Base-by-base conservation (phyloP, 305 asterid genomes). In the Withania somnifera region DNA sequence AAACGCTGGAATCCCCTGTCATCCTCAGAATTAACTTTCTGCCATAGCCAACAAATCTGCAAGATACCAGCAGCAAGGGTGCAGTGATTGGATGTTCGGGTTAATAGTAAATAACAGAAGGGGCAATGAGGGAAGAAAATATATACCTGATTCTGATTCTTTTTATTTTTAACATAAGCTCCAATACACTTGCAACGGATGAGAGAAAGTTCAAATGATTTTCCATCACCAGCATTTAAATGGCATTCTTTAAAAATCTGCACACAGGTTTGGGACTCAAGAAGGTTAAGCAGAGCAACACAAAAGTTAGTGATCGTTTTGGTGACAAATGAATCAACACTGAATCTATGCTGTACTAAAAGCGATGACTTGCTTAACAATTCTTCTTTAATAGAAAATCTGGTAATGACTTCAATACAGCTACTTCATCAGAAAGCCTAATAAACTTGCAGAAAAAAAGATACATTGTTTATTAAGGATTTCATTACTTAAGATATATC, bases 31-130 rank as follows among this genome's bases (percentile, higher is more conserved):
- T 84, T 85, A 60, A 93, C 93, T 89, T 96, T 96, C 85, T 91
- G 92, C 98, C 97, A 96, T 52, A 89, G 80, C 99, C 99, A 96
- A 89, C 98, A 94, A 66, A 96, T 93, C 99, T 96, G 88, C 85
- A 82, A 77, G 54, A 45, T 38, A 52, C 56, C 61, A 82, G 82
- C 51, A 76, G 52, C 54, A 84, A 3, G 38, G 9, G 20, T 54
- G 42, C 13, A 30, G 26, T 28, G 75, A 30, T 64, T 50, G 77
- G 17, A 75, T 75, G 22, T 15, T 75, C 11, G 5, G n/a, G 61
- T 28, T 50, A 15, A 50, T 4, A 75, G 26, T 75, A 50, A 26
- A 64, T 15, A 32, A 17, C 24, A 8, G 1, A 73, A 28, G 10
- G 17, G 15, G 26, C 5, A 7, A 26, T n/a, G 45, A 26, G n/a